Base-by-base conservation (phyloP, 2,329 filamentous ascomycete species). In the Aspergillus melleus region DNA sequence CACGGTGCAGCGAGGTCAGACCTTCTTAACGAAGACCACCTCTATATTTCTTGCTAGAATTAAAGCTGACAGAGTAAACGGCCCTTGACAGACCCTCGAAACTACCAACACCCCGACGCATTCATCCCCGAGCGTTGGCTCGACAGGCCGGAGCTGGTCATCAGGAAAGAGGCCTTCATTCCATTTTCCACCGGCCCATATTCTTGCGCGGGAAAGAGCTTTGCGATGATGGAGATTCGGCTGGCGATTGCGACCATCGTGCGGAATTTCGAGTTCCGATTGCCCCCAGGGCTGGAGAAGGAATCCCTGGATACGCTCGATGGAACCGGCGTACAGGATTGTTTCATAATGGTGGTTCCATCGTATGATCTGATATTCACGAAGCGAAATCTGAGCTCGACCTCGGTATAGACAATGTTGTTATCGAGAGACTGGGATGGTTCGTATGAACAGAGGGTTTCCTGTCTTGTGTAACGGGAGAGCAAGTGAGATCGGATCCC, bases 171-270 rank as follows among this genome's bases (percentile, higher is more conserved):
- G 19, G 54, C 57, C 6, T 54, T 60, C 46, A 54, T 42, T 8
- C 26, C 60, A 4, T 59, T 62, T 32, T 62, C 60, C 0, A 24
- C 50, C 9, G 60, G 60, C 10, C 52, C 57, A 9, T 62, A 62
- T n/a, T 36, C 57, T 11, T 57, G 57, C 9, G 60, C 54, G 12
- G 57, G 57, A 8, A 54, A 50, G 42, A 36, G 42, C 19, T 62
- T 62, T 36, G 54, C 57, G 19, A 55, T 62, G 54, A 60, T 62
- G 60, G 54, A 62, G 46, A 55, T 62, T 44, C 57, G 60, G 20
- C 39, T 62, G n/a, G 24, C 57, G 5, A 36, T 60, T 32, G 51
- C 51, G 49, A 57, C 57, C 6, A 49, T 62, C 14, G 57, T 62
- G 44, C 54, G 20, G n/a, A 50, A 55, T 24, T 60, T 62, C 32